Base-by-base conservation (phyloP, 768 basidiomycete species). In the Phaffia tasmanica region DNA sequence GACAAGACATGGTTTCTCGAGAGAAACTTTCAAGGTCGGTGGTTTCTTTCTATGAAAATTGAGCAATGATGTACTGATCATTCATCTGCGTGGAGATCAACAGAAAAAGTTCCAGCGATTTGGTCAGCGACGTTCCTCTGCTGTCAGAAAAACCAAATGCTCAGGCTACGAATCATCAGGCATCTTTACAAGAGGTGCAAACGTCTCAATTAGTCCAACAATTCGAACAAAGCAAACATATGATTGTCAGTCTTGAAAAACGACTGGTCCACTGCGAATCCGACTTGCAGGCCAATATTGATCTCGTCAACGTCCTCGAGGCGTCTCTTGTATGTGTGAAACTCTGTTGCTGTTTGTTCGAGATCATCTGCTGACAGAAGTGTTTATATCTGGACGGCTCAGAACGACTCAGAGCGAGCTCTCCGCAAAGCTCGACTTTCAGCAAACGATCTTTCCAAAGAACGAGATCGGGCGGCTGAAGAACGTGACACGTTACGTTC, bases 181-280 rank as follows among this genome's bases (percentile, higher is more conserved):
- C 35, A 11, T 42, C 35, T 4, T 5, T 42, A 4, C 4, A 5
- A 11, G 88, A 89, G 35, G 35, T 5, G 11, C 35, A 42, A 42
- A 5, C 72, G 78, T 23, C 76, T 53, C 83, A 83, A 72, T 71
- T 91, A 9, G 76, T 82, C 23, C 87, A 86, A 72, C 84, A 82
- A 56, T 78, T 91, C 48, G 87, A 84, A 16, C 90, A 93, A 79
- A 87, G 89, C 74, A 87, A 89, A 71, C 83, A 81, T 60, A 92
- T 90, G 86, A 89, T 94, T 79, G 88, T 89, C 77, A 91, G 88
- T 27, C 82, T 95, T 69, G 92, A 91, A 77, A 92, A 94, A 76
- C 90, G 92, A 76, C 75, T 95, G 57, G 85, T 84, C n/a, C 91
- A 94, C 75, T 92, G 89, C 73, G 92, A 95, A 77, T 83, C 82